Conservation (phyloP, 2,329 filamentous ascomycete genomes). For the Pseudogymnoascus sp. region DNA sequence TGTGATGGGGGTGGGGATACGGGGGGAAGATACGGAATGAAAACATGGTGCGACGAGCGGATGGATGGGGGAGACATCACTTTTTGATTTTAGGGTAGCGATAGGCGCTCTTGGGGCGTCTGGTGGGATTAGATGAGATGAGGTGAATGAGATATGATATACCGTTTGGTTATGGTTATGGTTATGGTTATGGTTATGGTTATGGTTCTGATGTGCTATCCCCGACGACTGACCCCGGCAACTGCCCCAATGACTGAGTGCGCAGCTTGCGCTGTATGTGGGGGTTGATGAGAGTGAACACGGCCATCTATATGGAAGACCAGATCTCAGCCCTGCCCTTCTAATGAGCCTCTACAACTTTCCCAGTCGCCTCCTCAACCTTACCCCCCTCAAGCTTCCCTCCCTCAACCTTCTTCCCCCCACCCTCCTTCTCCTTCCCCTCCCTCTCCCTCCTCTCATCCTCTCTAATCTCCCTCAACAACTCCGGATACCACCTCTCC, state of each 20-base stretch:
- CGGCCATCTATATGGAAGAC: background rate
- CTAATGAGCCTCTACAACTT: conserved; percentile 34
- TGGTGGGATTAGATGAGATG: background rate
- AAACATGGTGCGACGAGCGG: background rate
- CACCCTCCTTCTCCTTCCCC: conserved; percentile 20
- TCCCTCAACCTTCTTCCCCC: too few species aligned
- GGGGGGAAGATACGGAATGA: background rate
- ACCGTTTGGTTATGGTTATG: background rate
- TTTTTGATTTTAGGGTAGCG: conserved; percentile 2
- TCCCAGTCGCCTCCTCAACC: conserved; percentile 14
- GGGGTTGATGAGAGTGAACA: background rate
- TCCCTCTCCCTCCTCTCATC: conserved; percentile 42
- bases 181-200: conserved; percentile 3
- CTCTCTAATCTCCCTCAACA: conserved; percentile 44
- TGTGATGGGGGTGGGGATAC: background rate
- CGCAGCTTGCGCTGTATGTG: background rate
- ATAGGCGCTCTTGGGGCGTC: conserved; percentile 8
- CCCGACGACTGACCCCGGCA: too few species aligned
- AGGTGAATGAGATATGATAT: background rate
- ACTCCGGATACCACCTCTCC: conserved; percentile 67
- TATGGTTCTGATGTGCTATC: background rate
- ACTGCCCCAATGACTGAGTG: background rate
- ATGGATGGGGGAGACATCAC: background rate
- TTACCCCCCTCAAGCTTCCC: too few species aligned
- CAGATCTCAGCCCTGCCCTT: background rate